Percentiles rank a stretch among this genome's conserved stretches.
These are phyloP conservation scores for Suillus placidus DNA, from an alignment of 768 basidiomycete genomes.

Conservation along the genomic window DNA sequence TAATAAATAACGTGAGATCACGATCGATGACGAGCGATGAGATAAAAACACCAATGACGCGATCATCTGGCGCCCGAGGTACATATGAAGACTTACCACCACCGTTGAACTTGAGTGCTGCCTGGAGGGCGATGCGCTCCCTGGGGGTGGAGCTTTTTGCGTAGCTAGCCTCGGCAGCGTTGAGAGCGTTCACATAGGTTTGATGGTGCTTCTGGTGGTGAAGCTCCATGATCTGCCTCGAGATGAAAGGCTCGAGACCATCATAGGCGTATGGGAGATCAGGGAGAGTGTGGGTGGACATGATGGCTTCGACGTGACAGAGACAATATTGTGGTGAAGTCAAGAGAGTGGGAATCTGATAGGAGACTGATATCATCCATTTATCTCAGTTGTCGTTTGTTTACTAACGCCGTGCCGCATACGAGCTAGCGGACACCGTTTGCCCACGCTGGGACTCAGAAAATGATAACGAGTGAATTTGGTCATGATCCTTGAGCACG, in stretches of 20 bases:
- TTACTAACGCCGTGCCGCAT: constrained; percentile 12
- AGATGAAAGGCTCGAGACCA: constrained; percentile 95
- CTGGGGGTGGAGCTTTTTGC: constrained; percentile 67
- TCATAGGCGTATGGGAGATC: constrained; percentile 78
- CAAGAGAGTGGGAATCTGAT: constrained; percentile 10
- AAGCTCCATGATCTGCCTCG: constrained; percentile 87
- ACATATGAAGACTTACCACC: constrained; percentile 63
- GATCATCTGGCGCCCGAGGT: neutral
- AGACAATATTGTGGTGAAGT: neutral
- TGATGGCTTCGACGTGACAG: constrained; percentile 23
- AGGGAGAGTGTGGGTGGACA: constrained; percentile 61
- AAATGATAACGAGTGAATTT: too few relatives aligned
- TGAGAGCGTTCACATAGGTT: constrained; percentile 91
- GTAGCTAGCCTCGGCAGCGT: constrained; percentile 83
- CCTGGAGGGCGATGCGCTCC: constrained; percentile 84
- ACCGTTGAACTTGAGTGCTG: constrained; percentile 95
- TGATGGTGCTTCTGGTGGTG: constrained; percentile 97
- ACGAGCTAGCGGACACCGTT: too few relatives aligned
- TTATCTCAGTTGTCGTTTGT: constrained; percentile 23
- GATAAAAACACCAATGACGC: constrained; percentile 6
- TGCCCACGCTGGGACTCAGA: too few relatives aligned
- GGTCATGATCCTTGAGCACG: too few relatives aligned
- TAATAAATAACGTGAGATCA: constrained; percentile 13
- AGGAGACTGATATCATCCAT: constrained; percentile 15
- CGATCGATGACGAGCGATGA: constrained; percentile 19